phyloP scores from a whole-genome alignment of 2,329 filamentous ascomycete genomes.

The Aspergillus costaricaensis region DNA sequence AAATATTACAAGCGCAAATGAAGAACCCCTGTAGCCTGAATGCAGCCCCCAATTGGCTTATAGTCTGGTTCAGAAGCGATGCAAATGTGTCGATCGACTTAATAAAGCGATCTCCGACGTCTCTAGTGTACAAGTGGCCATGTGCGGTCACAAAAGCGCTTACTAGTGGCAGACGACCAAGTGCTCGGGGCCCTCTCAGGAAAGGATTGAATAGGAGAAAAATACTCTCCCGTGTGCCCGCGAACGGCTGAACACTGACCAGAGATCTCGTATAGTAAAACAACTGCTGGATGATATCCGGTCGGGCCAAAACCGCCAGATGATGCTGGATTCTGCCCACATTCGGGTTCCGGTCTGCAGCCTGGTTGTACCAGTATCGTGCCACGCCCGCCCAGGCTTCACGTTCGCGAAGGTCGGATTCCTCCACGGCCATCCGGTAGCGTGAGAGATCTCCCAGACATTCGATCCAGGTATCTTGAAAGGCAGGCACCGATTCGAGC shows the following conservation, averaged over 20 bases:
- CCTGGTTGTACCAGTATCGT: constrained; percentile 80
- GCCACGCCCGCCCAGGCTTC: constrained; percentile 82
- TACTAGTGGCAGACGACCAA: constrained; percentile 42
- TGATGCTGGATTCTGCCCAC: constrained; percentile 86
- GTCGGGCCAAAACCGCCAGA: constrained; percentile 67
- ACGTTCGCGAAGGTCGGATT: constrained; percentile 71
- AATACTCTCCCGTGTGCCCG: constrained; percentile 59
- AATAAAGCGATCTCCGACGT: constrained; percentile 42
- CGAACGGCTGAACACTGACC: constrained; percentile 57
- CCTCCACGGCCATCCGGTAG: constrained; percentile 90
- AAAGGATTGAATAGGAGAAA: constrained; percentile 57
- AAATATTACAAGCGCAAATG: constrained; percentile 57
- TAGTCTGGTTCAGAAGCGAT: constrained; percentile 49
- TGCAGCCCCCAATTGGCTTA: constrained; percentile 49
- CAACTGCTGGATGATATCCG: constrained; percentile 59
- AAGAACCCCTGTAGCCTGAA: constrained; percentile 58
- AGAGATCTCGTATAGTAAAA: constrained; percentile 63
- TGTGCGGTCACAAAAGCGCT: constrained; percentile 57
- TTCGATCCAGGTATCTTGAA: constrained; percentile 90
- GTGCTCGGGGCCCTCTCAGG: constrained; percentile 42
- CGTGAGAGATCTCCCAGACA: constrained; percentile 83
- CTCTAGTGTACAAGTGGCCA: constrained; percentile 49
- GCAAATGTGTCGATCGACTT: constrained; percentile 45
- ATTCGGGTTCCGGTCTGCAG: constrained; percentile 72
- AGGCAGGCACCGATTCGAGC: constrained; percentile 79